Percentiles rank a stretch among this genome's conserved stretches.
These are phyloP conservation scores for Echinochloa phyllopogon DNA, from an alignment of 176 grass and related monocot genomes.

Conservation along the genomic window DNA sequence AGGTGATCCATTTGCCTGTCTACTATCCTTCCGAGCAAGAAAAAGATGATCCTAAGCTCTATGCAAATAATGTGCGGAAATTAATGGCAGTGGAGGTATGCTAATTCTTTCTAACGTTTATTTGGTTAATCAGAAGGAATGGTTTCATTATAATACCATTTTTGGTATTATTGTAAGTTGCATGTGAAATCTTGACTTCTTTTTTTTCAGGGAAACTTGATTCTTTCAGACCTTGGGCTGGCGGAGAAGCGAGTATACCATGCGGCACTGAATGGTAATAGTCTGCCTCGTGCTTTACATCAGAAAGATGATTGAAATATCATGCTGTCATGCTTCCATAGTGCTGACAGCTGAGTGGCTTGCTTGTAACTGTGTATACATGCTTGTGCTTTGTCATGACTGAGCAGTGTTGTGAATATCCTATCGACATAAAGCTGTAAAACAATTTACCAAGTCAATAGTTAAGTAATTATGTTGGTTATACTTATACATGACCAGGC, in stretches of 20 bases:
- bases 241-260: constrained; percentile 92
- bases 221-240: constrained; percentile 88
- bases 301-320: constrained; percentile 92
- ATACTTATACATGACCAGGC: constrained; percentile 24
- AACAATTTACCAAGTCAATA: constrained; percentile 33
- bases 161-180: neutral
- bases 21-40: constrained; percentile 89
- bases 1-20: constrained; percentile 81
- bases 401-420: constrained; percentile 41
- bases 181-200: constrained; percentile 14
- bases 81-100: constrained; percentile 89
- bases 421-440: constrained; percentile 49
- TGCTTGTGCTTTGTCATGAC: constrained; percentile 31
- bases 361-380: constrained; percentile 55
- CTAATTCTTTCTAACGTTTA: neutral
- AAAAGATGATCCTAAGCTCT: constrained; percentile 87
- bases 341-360: constrained; percentile 45
- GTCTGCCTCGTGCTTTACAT: constrained; percentile 83
- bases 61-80: constrained; percentile 80
- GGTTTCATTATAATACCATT: neutral
- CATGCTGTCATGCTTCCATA: constrained; percentile 22
- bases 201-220: constrained; percentile 69
- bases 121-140: neutral
- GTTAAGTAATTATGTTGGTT: constrained; percentile 29
- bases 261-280: constrained; percentile 95